A percentile compares a stretch with the other conserved stretches of the same genome.
These are phyloP conservation scores for Telfairia occidentalis DNA, from an alignment of 331 rosid genomes.

Conservation along the genomic window DNA sequence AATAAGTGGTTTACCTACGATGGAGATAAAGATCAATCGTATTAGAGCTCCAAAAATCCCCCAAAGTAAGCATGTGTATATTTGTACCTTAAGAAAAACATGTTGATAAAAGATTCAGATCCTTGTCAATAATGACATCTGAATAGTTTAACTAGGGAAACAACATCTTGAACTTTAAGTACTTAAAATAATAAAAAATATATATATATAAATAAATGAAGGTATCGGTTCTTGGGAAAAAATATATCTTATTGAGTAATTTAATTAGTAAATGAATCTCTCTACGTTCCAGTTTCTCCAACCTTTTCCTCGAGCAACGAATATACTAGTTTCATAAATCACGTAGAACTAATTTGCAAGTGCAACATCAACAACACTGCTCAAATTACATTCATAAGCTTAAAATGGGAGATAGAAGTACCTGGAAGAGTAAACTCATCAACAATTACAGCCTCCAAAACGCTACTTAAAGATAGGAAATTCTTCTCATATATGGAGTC, in stretches of 20 bases:
- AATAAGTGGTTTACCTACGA: conserved; percentile 44
- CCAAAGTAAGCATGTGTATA: conserved; percentile 70
- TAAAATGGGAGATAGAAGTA: conserved; percentile 9
- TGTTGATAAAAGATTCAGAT: conserved; percentile 5
- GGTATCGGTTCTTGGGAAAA: neutral
- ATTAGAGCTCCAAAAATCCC: conserved; percentile 85
- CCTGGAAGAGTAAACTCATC: conserved; percentile 82
- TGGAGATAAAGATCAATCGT: conserved; percentile 82
- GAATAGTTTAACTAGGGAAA: neutral
- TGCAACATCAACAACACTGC: neutral
- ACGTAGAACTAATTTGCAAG: neutral
- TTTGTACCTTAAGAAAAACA: conserved; percentile 54
- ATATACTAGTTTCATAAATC: neutral
- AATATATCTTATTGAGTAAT: neutral
- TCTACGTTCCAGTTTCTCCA: neutral
- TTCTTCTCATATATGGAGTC: conserved; percentile 73
- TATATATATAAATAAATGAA: neutral
- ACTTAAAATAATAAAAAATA: neutral
- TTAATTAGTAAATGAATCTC: neutral
- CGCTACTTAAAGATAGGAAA: conserved; percentile 60
- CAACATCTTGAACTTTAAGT: neutral
- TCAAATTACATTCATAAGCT: neutral
- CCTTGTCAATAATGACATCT: neutral
- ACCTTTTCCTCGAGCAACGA: neutral
- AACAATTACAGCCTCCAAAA: conserved; percentile 57